Conservation (phyloP, 352 stramenopile species). For the Globisporangium echinulatum region DNA sequence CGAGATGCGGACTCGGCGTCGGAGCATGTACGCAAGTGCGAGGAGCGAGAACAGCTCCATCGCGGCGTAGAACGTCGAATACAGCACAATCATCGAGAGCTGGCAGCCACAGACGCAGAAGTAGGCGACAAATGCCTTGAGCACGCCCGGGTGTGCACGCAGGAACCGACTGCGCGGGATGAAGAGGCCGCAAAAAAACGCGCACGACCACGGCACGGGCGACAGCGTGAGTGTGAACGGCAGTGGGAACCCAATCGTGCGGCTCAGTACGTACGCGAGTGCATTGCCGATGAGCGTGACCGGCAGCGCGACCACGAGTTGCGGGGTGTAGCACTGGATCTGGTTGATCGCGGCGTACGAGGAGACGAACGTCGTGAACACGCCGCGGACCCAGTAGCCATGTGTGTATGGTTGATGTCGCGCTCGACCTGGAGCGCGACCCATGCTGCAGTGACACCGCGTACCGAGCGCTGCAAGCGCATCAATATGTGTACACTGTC, state of each 20-base stretch:
- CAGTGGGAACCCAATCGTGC: conserved; percentile 30
- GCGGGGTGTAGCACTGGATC: conserved; percentile 6
- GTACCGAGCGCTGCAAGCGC: not conserved
- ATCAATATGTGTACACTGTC: not conserved
- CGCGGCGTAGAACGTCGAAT: conserved; percentile 8
- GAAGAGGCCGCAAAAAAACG: not conserved
- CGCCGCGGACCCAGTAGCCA: not conserved
- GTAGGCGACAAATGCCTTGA: not conserved
- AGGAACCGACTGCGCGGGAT: not conserved
- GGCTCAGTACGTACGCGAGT: conserved; percentile 3
- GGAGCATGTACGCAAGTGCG: conserved; percentile 15
- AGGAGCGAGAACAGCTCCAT: conserved; percentile 9
- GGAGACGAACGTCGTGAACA: conserved; percentile 4
- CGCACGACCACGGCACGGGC: conserved; percentile 2
- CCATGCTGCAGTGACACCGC: conserved; percentile 8
- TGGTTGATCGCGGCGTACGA: not conserved
- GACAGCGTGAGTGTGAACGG: conserved; percentile 31
- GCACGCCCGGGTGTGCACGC: not conserved
- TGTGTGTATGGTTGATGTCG: not conserved
- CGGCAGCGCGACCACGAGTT: conserved; percentile 15
- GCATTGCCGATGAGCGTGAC: not conserved
- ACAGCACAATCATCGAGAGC: conserved; percentile 5
- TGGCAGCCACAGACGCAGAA: not conserved
- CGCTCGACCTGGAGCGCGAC: conserved; percentile 23
- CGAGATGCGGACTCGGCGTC: conserved; percentile 16